phyloP scores from a whole-genome alignment of 345 rosid genomes.

The Boechera divaricarpa region DNA sequence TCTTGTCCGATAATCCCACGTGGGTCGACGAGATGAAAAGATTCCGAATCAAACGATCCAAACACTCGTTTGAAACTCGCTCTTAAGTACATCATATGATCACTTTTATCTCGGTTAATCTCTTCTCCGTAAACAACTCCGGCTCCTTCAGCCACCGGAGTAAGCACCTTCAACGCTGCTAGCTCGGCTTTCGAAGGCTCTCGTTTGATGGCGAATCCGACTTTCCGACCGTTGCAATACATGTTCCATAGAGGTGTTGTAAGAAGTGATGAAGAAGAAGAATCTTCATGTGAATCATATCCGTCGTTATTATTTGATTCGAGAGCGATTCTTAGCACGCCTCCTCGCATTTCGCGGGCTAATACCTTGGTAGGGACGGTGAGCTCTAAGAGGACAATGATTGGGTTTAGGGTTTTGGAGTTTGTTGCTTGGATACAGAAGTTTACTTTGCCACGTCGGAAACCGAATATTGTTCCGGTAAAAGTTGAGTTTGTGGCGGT shows the following conservation, averaged over 20 bases:
- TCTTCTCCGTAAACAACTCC: constrained; percentile 59
- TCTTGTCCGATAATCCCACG: constrained; percentile 73
- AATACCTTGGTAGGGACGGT: constrained; percentile 55
- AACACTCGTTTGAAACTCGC: constrained; percentile 61
- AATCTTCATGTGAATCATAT: constrained; percentile 13
- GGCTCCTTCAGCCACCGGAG: constrained; percentile 64
- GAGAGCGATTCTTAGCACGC: constrained; percentile 62
- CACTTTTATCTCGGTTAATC: constrained; percentile 39
- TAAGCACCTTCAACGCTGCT: constrained; percentile 58
- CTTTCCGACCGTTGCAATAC: constrained; percentile 74
- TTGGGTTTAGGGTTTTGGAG: constrained; percentile 55
- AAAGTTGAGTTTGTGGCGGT: constrained; percentile 44
- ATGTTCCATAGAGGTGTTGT: constrained; percentile 65
- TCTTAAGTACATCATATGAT: constrained; percentile 67
- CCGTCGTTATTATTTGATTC: constrained; percentile 43
- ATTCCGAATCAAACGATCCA: constrained; percentile 60
- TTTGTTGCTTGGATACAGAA: constrained; percentile 63
- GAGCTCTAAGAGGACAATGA: constrained; percentile 61
- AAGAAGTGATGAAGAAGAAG: constrained; percentile 43
- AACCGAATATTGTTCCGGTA: constrained; percentile 71
- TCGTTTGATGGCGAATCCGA: constrained; percentile 70
- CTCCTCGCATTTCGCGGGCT: constrained; percentile 74
- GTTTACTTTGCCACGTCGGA: constrained; percentile 63
- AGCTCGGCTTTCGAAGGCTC: constrained; percentile 53
- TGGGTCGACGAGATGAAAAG: constrained; percentile 77